These are phyloP conservation scores for Mucor irregularis DNA, from an alignment of 371 early-diverging fungal species.

Conservation along the genomic window DNA sequence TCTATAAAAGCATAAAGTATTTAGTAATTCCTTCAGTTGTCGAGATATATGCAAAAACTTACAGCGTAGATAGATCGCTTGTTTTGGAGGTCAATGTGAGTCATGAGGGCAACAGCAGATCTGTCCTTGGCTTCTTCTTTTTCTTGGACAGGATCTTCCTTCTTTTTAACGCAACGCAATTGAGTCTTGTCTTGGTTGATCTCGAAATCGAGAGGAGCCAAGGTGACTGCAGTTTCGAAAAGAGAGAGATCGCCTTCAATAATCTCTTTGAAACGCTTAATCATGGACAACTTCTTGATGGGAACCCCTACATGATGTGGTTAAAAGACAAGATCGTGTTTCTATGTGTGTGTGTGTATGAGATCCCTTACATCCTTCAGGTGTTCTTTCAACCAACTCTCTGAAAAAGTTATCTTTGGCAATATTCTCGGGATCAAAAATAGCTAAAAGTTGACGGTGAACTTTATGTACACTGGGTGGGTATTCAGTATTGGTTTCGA, in stretches of 20 bases:
- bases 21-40: neutral
- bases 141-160: constrained; percentile 11
- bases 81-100: constrained; percentile 23
- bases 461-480: constrained; percentile 20
- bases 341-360: neutral
- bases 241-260: constrained; percentile 33
- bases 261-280: constrained; percentile 47
- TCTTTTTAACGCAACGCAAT: constrained; percentile 24
- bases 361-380: constrained; percentile 41
- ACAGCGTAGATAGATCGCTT: constrained; percentile 46
- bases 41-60: constrained; percentile 5
- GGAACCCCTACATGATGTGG: constrained; percentile 37
- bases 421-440: constrained; percentile 39
- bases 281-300: constrained; percentile 36
- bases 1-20: too few relatives aligned
- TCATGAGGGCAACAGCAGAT: constrained; percentile 1
- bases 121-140: neutral
- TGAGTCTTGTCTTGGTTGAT: constrained; percentile 44
- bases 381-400: constrained; percentile 41
- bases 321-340: neutral
- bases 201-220: constrained; percentile 29
- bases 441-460: constrained; percentile 28
- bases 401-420: constrained; percentile 45
- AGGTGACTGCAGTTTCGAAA: constrained; percentile 30
- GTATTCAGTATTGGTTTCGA: neutral